Evolutionary conservation across 495 filamentous ascomycete species (phyloP), one percentile per base, ranked within the genome.

Genomic region (Trichoderma virens): DNA sequence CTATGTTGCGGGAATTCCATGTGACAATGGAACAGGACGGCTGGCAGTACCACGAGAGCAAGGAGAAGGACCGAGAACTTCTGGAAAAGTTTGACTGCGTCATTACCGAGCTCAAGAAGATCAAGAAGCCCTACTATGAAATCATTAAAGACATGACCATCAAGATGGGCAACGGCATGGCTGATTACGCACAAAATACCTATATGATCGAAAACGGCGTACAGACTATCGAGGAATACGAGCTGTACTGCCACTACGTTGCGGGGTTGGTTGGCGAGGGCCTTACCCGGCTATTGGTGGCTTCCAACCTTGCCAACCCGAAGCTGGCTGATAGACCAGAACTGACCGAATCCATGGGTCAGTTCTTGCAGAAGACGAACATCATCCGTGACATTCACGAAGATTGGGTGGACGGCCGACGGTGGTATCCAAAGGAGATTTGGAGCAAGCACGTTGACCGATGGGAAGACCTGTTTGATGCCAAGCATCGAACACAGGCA

Each of bases 151-250:
- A 98, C 69, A 97, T 98, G 73, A 90, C 92, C 14, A 79, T 89
- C 67, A 89, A 92, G 77, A 98, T 98, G 94, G 93, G 93, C 67
- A 90, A 97, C 69, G 94, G 94, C 65, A 98, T 98, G 94, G 94
- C 94, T 30, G 94, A 98, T 74, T 97, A 93, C 73, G 88, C 84
- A 65, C 80, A 88, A 51, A 94, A 95, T 70, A 87, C 90, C 27
- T 91, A 89, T 69, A 78, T 88, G 67, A 90, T 93, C 68, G 75
- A 78, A 64, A 84, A 90, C 61, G 90, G 90, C 45, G 90, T 98
- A 54, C 82, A 90, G 70, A 95, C 92, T 0, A 77, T 93, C 65
- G 79, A 86, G 64, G 92, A 97, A 65, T 98, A 97, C 73, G 93
- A 98, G 72, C 76, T 90, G 34, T 98, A 98, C 79, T 98, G 94